A percentile compares a stretch with the other conserved stretches of the same genome.
Evolutionary conservation across 805 yeast genomes (phyloP).

Genomic region (Ogataea allantospora): DNA sequence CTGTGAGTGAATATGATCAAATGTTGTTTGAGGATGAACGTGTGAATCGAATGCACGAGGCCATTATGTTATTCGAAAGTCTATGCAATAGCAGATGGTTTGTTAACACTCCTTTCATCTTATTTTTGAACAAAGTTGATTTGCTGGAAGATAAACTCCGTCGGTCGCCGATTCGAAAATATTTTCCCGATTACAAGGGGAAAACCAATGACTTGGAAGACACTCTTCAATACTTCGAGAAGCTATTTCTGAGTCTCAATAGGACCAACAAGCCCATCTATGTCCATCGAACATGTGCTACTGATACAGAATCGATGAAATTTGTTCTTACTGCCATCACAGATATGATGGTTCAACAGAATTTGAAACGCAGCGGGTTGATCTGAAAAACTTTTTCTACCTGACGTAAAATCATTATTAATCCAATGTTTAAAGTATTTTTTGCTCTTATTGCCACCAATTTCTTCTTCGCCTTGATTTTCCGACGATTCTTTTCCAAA

Average conservation of each 20-base stretch:
- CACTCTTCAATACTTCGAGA: slow-evolving; percentile 70
- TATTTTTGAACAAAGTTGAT: slow-evolving; percentile 88
- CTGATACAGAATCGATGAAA: slow-evolving; percentile 84
- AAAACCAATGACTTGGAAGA: slow-evolving; percentile 60
- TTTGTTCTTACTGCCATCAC: slow-evolving; percentile 92
- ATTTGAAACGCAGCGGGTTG: slow-evolving; percentile 74
- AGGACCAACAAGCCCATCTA: slow-evolving; percentile 71
- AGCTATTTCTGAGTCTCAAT: slow-evolving; percentile 61
- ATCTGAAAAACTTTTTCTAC: slow-evolving; percentile 41
- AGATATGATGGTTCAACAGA: slow-evolving; percentile 83
- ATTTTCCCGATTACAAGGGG: slow-evolving; percentile 79
- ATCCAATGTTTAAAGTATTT: background rate
- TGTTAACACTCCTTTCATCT: slow-evolving; percentile 76
- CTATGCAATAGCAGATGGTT: slow-evolving; percentile 87
- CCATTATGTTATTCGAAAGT: slow-evolving; percentile 78
- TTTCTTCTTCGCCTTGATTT: slow-evolving; percentile 4
- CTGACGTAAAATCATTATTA: background rate
- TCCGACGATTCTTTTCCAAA: slow-evolving; percentile 4
- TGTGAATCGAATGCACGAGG: slow-evolving; percentile 88
- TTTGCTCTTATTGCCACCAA: background rate
- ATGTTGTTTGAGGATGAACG: slow-evolving; percentile 84
- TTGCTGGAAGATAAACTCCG: slow-evolving; percentile 68
- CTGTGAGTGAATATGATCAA: slow-evolving; percentile 91
- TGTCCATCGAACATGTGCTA: slow-evolving; percentile 92
- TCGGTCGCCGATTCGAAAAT: slow-evolving; percentile 61